Percentiles rank a stretch among this genome's conserved stretches.
phyloP scores from a whole-genome alignment of 371 early-diverging fungal species.

The Mucor plumbeus region DNA sequence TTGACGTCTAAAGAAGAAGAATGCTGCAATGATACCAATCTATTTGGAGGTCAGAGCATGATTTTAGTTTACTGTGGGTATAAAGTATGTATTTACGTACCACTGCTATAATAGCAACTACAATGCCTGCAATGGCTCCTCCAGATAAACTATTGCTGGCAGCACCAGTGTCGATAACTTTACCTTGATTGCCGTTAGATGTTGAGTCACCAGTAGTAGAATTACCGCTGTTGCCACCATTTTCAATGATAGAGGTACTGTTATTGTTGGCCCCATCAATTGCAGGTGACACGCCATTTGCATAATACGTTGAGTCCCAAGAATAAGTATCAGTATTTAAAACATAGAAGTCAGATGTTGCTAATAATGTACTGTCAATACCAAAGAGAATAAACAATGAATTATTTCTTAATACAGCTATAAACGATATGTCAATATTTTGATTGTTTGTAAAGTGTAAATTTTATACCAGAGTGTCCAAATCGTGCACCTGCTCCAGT shows the following conservation, averaged over 20 bases:
- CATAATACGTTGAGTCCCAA: slow-evolving; percentile 8
- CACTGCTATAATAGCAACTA: slow-evolving; percentile 10
- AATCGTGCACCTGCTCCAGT: slow-evolving; percentile 18
- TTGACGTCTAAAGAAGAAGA: slow-evolving; percentile 3
- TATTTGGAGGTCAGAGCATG: neutral
- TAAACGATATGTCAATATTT: neutral
- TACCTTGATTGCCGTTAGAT: neutral
- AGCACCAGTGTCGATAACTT: neutral
- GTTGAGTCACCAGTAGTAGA: neutral
- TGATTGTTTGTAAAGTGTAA: neutral
- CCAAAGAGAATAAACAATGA: slow-evolving; percentile 18
- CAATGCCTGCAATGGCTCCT: slow-evolving; percentile 23
- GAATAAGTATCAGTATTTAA: slow-evolving; percentile 7
- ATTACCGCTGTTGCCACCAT: neutral
- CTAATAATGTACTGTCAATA: slow-evolving; percentile 10
- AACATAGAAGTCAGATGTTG: slow-evolving; percentile 5
- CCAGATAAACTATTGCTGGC: neutral
- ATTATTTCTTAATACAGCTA: slow-evolving; percentile 12
- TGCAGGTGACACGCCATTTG: neutral
- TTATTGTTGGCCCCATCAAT: neutral
- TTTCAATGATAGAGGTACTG: neutral
- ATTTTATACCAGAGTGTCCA: slow-evolving; percentile 13
- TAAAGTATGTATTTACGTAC: slow-evolving; percentile 1
- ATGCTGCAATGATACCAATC: slow-evolving; percentile 3
- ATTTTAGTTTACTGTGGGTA: neutral